phyloP scores from a whole-genome alignment of 495 filamentous ascomycete genomes.

The Pseudevernia furfuracea region DNA sequence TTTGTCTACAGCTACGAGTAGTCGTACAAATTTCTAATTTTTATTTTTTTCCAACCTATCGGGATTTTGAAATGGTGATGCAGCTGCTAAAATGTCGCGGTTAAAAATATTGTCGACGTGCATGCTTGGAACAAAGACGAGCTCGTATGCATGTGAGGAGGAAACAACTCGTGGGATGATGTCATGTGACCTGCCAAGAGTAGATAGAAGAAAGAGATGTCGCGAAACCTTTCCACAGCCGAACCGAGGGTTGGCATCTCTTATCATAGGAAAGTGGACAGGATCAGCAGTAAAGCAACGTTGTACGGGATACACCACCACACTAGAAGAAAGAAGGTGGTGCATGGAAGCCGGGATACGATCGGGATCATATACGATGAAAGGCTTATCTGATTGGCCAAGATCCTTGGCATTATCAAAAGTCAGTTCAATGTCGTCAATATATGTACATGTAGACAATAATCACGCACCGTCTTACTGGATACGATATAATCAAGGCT shows the following conservation, averaged over 20 bases:
- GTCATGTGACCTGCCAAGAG: not conserved
- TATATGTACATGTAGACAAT: too few relatives aligned
- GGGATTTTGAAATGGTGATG: not conserved
- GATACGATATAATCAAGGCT: not conserved
- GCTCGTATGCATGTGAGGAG: too few relatives aligned
- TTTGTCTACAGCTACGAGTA: too few relatives aligned
- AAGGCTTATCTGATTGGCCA: not conserved
- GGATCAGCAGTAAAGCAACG: too few relatives aligned
- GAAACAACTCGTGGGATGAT: not conserved
- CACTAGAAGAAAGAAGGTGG: not conserved
- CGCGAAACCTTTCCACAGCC: not conserved
- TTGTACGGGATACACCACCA: too few relatives aligned
- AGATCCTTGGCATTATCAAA: conserved; percentile 2
- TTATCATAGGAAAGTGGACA: too few relatives aligned
- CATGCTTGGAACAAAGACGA: too few relatives aligned
- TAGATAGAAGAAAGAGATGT: too few relatives aligned
- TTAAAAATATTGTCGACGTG: not conserved
- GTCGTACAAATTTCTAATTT: not conserved
- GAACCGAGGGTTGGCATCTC: not conserved
- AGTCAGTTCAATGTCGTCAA: too few relatives aligned
- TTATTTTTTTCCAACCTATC: not conserved
- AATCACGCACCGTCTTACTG: not conserved
- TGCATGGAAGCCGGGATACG: not conserved
- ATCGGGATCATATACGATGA: not conserved
- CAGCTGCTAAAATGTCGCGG: not conserved